A percentile compares a stretch with the other conserved stretches of the same genome.
phyloP scores from a whole-genome alignment of 73 alveolate genomes.

The Effrenium voratum region DNA sequence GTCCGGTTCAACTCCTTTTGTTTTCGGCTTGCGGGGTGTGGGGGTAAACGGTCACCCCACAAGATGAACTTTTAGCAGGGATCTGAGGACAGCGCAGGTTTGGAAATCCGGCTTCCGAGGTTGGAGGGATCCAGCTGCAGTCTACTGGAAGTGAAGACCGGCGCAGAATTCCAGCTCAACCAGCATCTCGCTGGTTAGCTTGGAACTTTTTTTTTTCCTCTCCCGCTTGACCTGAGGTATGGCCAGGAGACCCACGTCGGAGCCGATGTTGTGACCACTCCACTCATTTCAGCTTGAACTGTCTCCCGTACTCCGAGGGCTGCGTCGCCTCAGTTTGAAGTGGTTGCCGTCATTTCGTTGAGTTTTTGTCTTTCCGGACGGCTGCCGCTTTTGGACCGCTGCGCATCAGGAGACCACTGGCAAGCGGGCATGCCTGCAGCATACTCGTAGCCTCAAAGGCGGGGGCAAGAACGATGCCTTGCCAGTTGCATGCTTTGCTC shows the following conservation, averaged over 20 bases:
- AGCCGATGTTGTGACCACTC: no score
- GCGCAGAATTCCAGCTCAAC: not conserved
- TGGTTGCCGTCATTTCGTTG: no score
- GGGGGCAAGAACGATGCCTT: not conserved
- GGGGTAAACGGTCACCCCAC: no score
- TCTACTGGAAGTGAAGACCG: not conserved
- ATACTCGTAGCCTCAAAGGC: conserved; percentile 28
- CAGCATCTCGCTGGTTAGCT: not conserved
- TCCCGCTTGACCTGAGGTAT: not conserved
- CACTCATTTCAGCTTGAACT: not conserved
- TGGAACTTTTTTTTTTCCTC: not conserved
- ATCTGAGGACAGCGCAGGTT: no score
- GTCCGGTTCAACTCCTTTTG: no score
- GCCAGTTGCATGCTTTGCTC: not conserved
- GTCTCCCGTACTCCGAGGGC: no score
- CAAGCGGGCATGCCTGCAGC: conserved; percentile 29
- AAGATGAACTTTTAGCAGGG: no score
- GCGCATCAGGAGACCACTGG: conserved; percentile 15
- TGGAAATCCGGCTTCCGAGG: no score
- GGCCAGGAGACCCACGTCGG: not conserved
- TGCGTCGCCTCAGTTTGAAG: no score
- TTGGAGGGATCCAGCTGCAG: not conserved
- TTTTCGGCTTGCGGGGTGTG: no score
- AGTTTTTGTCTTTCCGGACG: no score
- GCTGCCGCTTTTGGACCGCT: not conserved